phyloP scores from a whole-genome alignment of 768 basidiomycete genomes.

The Pleurotus platypus region DNA sequence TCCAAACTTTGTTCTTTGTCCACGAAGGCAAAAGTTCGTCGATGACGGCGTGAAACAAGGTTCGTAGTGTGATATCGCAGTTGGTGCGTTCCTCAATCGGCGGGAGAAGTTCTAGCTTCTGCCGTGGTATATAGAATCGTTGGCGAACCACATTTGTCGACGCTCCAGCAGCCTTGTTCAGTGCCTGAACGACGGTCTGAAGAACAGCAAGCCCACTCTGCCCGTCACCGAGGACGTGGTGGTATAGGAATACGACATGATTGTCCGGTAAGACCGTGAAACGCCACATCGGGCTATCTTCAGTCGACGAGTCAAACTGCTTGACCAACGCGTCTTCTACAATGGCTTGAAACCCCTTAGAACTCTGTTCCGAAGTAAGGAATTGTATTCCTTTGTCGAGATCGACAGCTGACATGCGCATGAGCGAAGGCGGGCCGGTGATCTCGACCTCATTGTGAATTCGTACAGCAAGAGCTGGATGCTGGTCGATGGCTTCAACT shows the following conservation, averaged over 20 bases:
- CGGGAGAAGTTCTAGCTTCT: neutral
- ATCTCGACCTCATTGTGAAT: neutral
- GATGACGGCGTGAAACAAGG: neutral
- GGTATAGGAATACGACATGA: constrained; percentile 1
- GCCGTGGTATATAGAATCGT: neutral
- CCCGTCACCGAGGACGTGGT: constrained; percentile 3
- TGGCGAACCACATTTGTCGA: neutral
- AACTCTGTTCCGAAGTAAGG: neutral
- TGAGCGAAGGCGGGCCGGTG: neutral
- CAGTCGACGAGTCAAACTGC: neutral
- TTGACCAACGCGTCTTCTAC: neutral
- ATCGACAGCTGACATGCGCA: neutral
- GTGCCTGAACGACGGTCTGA: neutral
- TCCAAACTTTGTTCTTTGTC: constrained; percentile 2
- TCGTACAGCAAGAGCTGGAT: neutral
- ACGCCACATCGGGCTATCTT: constrained; percentile 1
- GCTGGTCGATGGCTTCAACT: neutral
- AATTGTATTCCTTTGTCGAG: constrained; percentile 1
- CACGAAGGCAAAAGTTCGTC: neutral
- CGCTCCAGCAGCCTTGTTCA: neutral
- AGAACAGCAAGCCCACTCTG: constrained; percentile 4
- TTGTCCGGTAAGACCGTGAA: neutral
- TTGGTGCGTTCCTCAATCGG: neutral
- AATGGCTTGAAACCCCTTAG: neutral
- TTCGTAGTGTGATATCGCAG: neutral